Conservation (phyloP, 78 protist species). For the Tieghemostelium lacteum region DNA sequence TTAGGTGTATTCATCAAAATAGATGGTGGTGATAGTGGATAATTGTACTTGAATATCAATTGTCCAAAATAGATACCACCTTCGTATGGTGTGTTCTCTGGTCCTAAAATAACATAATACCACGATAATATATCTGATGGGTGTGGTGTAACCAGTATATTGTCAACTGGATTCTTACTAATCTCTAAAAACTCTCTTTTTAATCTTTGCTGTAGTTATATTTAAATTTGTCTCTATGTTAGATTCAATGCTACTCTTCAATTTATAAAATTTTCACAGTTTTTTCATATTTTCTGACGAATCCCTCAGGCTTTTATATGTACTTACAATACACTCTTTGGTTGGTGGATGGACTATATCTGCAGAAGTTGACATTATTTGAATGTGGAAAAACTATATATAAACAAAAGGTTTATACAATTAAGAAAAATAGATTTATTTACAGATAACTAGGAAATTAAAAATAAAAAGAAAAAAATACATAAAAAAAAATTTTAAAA, state of each 20-base stretch:
- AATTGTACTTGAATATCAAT: conserved; percentile 43
- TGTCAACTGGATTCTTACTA: conserved; percentile 61
- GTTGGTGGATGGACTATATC: conserved; percentile 68
- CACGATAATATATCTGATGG: conserved; percentile 59
- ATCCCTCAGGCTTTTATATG: background rate
- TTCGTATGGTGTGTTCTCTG: conserved; percentile 46
- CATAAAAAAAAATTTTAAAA: no score
- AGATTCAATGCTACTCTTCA: background rate
- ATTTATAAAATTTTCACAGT: background rate
- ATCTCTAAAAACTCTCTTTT: conserved; percentile 67
- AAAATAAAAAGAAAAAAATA: no score
- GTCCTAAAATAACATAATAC: conserved; percentile 68
- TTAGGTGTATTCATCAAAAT: conserved; percentile 7
- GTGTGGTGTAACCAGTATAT: conserved; percentile 62
- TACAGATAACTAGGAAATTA: no score
- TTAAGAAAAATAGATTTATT: no score
- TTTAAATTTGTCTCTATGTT: background rate
- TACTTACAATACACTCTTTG: conserved; percentile 69
- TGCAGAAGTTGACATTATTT: background rate
- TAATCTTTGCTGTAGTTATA: background rate
- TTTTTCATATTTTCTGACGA: no score
- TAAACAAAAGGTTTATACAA: no score
- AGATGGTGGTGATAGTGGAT: conserved; percentile 62
- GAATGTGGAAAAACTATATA: background rate
- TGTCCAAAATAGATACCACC: conserved; percentile 61